phyloP scores from a whole-genome alignment of 352 stramenopile species.

The Phytopythium boreale region DNA sequence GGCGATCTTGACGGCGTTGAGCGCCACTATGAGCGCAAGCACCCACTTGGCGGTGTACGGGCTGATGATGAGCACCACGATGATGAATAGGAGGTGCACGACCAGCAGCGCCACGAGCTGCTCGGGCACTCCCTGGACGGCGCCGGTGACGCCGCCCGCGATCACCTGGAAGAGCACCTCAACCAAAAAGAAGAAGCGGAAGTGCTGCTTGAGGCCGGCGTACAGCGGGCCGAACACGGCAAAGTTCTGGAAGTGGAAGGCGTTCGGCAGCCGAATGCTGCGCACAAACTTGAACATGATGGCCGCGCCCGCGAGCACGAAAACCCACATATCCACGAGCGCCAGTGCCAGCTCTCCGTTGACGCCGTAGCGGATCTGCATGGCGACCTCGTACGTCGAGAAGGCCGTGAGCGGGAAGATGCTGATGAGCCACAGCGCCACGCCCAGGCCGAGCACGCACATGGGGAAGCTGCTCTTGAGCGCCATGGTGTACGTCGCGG shows the following conservation, averaged over 20 bases:
- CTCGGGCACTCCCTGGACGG: slow-evolving; percentile 33
- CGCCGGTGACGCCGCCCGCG: slow-evolving; percentile 47
- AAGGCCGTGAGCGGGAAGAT: slow-evolving; percentile 56
- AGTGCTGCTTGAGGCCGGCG: slow-evolving; percentile 39
- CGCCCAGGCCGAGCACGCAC: slow-evolving; percentile 43
- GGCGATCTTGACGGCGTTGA: slow-evolving; percentile 42
- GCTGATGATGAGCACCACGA: slow-evolving; percentile 43
- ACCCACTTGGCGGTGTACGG: slow-evolving; percentile 44
- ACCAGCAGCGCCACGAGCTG: slow-evolving; percentile 57
- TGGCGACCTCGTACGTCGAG: slow-evolving; percentile 57
- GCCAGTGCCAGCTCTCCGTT: slow-evolving; percentile 41
- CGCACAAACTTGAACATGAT: slow-evolving; percentile 43
- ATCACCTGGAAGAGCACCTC: slow-evolving; percentile 44
- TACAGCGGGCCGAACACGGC: slow-evolving; percentile 61
- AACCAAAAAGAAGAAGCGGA: slow-evolving; percentile 66
- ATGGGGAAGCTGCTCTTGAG: slow-evolving; percentile 41
- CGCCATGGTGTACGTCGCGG: background rate
- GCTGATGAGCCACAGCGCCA: slow-evolving; percentile 51
- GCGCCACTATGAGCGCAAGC: slow-evolving; percentile 27
- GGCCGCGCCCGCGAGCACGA: slow-evolving; percentile 38
- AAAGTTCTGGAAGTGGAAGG: slow-evolving; percentile 48
- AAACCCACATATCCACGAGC: slow-evolving; percentile 39
- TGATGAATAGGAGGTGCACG: slow-evolving; percentile 45
- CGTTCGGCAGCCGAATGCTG: slow-evolving; percentile 26
- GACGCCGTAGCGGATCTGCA: slow-evolving; percentile 55